Base-by-base conservation (phyloP, 2,329 filamentous ascomycete genomes). In the Aspergillus quadrilineatus region DNA sequence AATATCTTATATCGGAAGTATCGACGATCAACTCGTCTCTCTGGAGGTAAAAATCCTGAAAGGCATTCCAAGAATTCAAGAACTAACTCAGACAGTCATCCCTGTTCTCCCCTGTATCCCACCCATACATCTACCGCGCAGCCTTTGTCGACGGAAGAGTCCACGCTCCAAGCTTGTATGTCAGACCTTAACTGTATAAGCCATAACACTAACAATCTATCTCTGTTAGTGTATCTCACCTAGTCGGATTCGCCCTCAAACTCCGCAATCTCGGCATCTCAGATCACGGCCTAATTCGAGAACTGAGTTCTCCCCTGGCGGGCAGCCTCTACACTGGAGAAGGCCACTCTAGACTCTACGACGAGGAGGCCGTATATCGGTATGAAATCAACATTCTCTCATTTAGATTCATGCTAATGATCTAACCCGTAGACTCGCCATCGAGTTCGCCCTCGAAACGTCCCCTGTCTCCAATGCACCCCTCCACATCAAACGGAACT, bases 21-120 rank as follows among this genome's bases (percentile, higher is more conserved):
- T 99, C 50, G 94, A 99, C 71, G 94, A 99, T 73, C 94, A 99
- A 73, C 80, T 99, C 2, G 92, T 99, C 12, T 93, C 92, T 4
- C 80, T 99, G 69, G 93, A 97, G 80, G 88, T 89, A 73, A 69
- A 66, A 45, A 15, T 26, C 9, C 7, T 42, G 55, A 22, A 49
- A 14, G 8, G 12, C 28, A 30, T n/a, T 5, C 6, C 17, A 37
- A 34, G 29, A 22, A 22, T 6, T 7, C 48, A 6, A 6, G 15
- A 49, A 36, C 34, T 37, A 44, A 39, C 14, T 6, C 12, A 7
- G 4, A 22, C 41, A 80, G 85, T 97, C 92, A 2, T 92, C 93
- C 14, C 85, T 94, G 0, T 96, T 95, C 73, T 89, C 90, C 0
- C 89, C 89, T 0, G 86, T 92, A 4, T 86, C 85, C 17, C 94